Base-by-base conservation (phyloP, 768 basidiomycete species). In the Serendipita sp. region DNA sequence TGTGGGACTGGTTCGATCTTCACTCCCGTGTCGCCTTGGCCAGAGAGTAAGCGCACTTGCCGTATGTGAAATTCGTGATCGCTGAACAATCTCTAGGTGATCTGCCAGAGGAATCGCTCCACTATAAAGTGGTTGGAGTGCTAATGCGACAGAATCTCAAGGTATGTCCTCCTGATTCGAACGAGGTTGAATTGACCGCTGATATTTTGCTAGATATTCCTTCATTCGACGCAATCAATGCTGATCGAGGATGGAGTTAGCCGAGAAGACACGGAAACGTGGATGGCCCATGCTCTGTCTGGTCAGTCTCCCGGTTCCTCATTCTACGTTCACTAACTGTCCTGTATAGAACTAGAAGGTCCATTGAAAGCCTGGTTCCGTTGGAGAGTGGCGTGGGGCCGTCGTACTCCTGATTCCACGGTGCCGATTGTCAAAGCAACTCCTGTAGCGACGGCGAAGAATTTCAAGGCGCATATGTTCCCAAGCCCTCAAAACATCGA, bases 131-230 rank as follows among this genome's bases (percentile, higher is more conserved):
- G 35, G 16, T 35, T 8, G 56, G 56, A 23, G 35, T 60, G 23
- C 35, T 60, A 28, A 60, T 60, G 56, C 18, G 56, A 30, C 56
- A 60, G 34, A 60, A 60, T 35, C 56, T 60, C 56, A 60, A 60
- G 56, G 56, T 35, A 60, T 10, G 10, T 16, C 32, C 11, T 3
- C 7, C 16, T 8, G 8, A n/a, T 35, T 35, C 34, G 56, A 28
- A 3, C 16, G 13, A 51, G 18, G 8, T 51, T 7, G 18, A 23
- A 36, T n/a, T 60, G 11, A 32, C 28, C 34, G 56, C 56, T 35
- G 48, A 52, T 32, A 7, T 5, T 18, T 60, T 3, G 8, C 4
- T n/a, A 60, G 56, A 4, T 32, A 4, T 60, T 60, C 35, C 10
- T 60, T 11, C 28, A n/a, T 23, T 23, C 56, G 8, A 60, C 56